Base-by-base conservation (phyloP, 1,139 yeast species). In the Candida tropicalis region DNA sequence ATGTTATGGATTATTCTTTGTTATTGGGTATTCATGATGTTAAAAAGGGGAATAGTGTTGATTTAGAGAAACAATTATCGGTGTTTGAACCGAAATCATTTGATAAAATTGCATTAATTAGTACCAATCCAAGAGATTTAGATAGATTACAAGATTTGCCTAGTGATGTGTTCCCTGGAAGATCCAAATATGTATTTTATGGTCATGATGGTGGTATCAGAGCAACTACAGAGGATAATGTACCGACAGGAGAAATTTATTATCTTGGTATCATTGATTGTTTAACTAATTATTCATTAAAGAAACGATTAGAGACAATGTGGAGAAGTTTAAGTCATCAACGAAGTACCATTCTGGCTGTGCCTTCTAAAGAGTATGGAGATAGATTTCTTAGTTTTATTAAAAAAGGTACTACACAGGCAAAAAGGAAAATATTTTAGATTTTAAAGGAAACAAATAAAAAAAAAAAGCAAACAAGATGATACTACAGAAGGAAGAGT, bases 211-310 rank as follows among this genome's bases (percentile, higher is more conserved):
- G 97, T 17, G 99, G 98, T 6, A 82, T 88, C 36, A 71, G 86
- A 43, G 84, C 95, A 1, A 84, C 96, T 0, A 81, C 85, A 56
- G 81, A 73, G 40, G 59, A 75, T 40, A 77, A 88, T 55, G 74
- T 78, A 40, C 89, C 90, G 22, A 61, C 81, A 38, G 73, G 79
- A 22, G 81, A 86, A 46, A 81, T 95, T 11, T 95, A 95, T 64
- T 95, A 91, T 58, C 68, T 95, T 54, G 99, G 99, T 11, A 84
- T 95, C 38, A 95, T 95, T 56, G 99, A 95, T 60, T 91, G 96
- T 64, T 70, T 95, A 51, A 95, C 99, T 0, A 81, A 84, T 47
- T 95, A 95, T 59, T 85, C 90, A 1, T 63, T 84, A 20, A 67
- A 81, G 54, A 95, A 95, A 60, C 76, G 79, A 48, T 62, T 90